Percentiles rank a stretch among this genome's conserved stretches.
These are phyloP conservation scores for Monosporascus sp. DNA, from an alignment of 2,329 filamentous ascomycete genomes.

Conservation along the genomic window DNA sequence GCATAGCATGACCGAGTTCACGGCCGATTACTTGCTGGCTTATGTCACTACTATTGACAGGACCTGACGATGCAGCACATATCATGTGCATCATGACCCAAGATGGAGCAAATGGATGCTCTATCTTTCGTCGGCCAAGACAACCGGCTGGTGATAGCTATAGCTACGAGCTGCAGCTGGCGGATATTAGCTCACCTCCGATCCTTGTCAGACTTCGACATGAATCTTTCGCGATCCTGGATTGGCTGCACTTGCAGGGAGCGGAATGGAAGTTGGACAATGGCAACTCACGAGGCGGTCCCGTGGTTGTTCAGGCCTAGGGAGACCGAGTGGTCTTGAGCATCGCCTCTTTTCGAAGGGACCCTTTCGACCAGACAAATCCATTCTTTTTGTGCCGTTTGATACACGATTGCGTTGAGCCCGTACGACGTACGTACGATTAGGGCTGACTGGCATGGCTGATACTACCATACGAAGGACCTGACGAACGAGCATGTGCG, in stretches of 20 bases:
- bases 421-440: background rate
- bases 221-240: background rate
- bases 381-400: background rate
- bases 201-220: background rate
- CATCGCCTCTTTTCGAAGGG: background rate
- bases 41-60: too few species aligned
- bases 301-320: background rate
- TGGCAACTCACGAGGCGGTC: background rate
- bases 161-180: background rate
- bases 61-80: background rate
- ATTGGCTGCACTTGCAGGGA: background rate
- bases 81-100: background rate
- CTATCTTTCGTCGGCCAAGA: too few species aligned
- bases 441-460: background rate
- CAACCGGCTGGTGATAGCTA: background rate
- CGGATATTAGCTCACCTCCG: background rate
- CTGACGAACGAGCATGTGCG: background rate
- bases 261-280: background rate
- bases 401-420: background rate
- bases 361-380: background rate
- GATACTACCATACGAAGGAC: background rate
- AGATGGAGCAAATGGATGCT: too few species aligned
- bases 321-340: background rate
- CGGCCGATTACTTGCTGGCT: too few species aligned
- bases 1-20: too few species aligned